Percentiles rank a stretch among this genome's conserved stretches.
These are phyloP conservation scores for Aspergillus avenaceus DNA, from an alignment of 495 filamentous ascomycete species.

Conservation along the genomic window DNA sequence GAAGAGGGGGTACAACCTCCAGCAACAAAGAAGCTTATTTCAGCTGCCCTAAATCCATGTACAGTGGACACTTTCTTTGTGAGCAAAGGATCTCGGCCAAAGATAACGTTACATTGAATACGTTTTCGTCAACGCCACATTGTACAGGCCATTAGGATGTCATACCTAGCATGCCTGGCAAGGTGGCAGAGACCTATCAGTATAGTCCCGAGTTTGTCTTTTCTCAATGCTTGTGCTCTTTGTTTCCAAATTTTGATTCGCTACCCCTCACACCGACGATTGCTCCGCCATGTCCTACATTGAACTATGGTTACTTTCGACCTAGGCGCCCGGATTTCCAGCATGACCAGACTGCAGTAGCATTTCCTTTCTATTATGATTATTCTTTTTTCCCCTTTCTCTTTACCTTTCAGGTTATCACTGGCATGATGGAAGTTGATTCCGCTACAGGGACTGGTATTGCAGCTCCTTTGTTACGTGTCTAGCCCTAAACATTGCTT, in stretches of 20 bases:
- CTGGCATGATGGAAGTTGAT: too few relatives aligned
- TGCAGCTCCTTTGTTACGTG: neutral
- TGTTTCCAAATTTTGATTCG: neutral
- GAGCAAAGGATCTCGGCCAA: neutral
- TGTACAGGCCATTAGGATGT: neutral
- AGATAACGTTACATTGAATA: neutral
- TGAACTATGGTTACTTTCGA: neutral
- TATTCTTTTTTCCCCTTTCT: too few relatives aligned
- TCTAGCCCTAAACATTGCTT: neutral
- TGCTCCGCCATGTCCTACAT: neutral
- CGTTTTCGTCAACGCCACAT: neutral
- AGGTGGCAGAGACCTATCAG: neutral
- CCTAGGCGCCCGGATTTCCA: neutral
- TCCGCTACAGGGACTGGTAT: neutral
- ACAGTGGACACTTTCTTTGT: neutral
- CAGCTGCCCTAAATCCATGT: too few relatives aligned
- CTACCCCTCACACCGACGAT: neutral
- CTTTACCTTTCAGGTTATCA: too few relatives aligned
- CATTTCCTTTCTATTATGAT: too few relatives aligned
- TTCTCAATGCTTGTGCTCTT: neutral
- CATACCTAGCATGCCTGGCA: neutral
- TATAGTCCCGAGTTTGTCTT: neutral
- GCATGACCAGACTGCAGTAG: too few relatives aligned
- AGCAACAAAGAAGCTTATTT: too few relatives aligned
- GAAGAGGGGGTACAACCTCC: too few relatives aligned